These are phyloP conservation scores for Evansstolkia leycettana DNA, from an alignment of 495 filamentous ascomycete genomes.

Conservation along the genomic window DNA sequence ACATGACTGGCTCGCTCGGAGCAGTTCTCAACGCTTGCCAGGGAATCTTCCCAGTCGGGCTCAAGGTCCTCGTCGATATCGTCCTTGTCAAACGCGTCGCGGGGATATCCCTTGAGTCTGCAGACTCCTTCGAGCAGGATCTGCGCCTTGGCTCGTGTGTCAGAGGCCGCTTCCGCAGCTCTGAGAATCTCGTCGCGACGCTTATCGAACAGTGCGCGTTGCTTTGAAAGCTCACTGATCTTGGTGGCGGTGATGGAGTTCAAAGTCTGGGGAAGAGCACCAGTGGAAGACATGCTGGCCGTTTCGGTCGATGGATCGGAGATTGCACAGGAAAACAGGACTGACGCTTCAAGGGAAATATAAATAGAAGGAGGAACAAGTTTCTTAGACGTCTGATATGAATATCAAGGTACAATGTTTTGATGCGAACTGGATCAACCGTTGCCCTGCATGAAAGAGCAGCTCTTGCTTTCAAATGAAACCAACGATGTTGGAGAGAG, in stretches of 20 bases:
- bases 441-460: too few relatives aligned
- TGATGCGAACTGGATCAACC: too few relatives aligned
- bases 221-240: slow-evolving; percentile 47
- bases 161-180: slow-evolving; percentile 12
- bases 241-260: slow-evolving; percentile 55
- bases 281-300: slow-evolving; percentile 16
- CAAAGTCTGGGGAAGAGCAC: slow-evolving; percentile 45
- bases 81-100: slow-evolving; percentile 25
- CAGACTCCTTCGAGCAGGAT: slow-evolving; percentile 28
- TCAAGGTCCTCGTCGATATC: slow-evolving; percentile 19
- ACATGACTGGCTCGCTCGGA: slow-evolving; percentile 14
- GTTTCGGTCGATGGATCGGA: background rate
- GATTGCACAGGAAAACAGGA: too few relatives aligned
- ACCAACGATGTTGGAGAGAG: too few relatives aligned
- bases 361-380: too few relatives aligned
- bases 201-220: slow-evolving; percentile 39
- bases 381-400: too few relatives aligned
- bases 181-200: slow-evolving; percentile 20
- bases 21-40: slow-evolving; percentile 3
- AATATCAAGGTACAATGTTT: too few relatives aligned
- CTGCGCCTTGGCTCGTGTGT: slow-evolving; percentile 18
- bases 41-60: slow-evolving; percentile 2
- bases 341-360: too few relatives aligned
- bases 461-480: too few relatives aligned
- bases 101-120: slow-evolving; percentile 21